A percentile compares a stretch with the other conserved stretches of the same genome.
Conservation (phyloP, 192 early-diverging fungal genomes). For the Phlyctochytrium planicorne region DNA sequence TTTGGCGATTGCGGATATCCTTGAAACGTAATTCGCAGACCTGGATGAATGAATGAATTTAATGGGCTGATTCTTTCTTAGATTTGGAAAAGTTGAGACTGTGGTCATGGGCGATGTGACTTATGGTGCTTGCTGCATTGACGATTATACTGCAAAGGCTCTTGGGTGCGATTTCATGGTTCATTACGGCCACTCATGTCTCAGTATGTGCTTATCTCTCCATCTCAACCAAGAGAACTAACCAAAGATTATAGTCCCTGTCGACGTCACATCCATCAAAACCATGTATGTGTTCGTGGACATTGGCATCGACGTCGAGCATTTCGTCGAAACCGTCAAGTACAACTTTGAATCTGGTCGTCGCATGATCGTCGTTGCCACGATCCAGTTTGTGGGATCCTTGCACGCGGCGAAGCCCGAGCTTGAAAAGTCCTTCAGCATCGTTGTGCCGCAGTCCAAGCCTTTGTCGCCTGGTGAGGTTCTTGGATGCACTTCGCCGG, state of each 20-base stretch:
- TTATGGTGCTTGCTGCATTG: constrained; percentile 98
- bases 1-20: constrained; percentile 87
- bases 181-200: constrained; percentile 96
- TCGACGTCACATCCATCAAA: constrained; percentile 90
- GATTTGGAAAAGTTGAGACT: constrained; percentile 82
- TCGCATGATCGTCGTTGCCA: constrained; percentile 78
- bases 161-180: constrained; percentile 97
- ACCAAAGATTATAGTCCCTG: too few species aligned
- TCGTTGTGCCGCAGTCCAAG: constrained; percentile 87
- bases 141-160: constrained; percentile 91
- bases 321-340: constrained; percentile 88
- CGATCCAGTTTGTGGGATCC: constrained; percentile 92
- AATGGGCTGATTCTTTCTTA: constrained; percentile 14
- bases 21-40: constrained; percentile 61
- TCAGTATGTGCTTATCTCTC: constrained; percentile 72
- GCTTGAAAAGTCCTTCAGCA: constrained; percentile 60
- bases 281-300: constrained; percentile 99
- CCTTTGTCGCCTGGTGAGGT: constrained; percentile 95
- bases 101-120: constrained; percentile 99
- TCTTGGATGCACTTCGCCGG: constrained; percentile 91
- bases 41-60: too few species aligned
- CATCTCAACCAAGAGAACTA: too few species aligned
- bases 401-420: constrained; percentile 68
- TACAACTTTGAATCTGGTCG: constrained; percentile 78
- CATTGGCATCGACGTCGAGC: constrained; percentile 89